Base-by-base conservation (phyloP, 768 basidiomycete species). In the Pleurotus tuoliensis region DNA sequence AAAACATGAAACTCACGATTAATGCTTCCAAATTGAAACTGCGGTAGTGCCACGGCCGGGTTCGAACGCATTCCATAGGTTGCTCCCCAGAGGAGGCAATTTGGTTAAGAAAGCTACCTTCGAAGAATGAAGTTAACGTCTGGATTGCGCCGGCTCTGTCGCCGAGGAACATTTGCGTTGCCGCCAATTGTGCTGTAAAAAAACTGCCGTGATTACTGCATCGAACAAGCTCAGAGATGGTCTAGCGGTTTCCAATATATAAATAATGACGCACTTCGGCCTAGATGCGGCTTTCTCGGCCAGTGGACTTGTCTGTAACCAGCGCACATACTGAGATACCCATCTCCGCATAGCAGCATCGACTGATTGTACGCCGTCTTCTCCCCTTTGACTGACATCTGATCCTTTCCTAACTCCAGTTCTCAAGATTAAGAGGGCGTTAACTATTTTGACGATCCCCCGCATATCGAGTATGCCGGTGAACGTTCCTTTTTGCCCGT, bases 21-120 rank as follows among this genome's bases (percentile, higher is more conserved):
- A 84, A 67, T 0, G 81, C 83, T 57, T 82, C 81, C 7, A 84
- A 65, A 60, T 84, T 84, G 71, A 82, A 85, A 48, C 73, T 75
- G 5, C 82, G 76, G 62, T 85, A 85, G 62, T 84, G 83, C 61
- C 64, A 80, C 4, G 83, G 82, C 11, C 79, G 70, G 4, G 81
- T 79, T 15, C 83, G 76, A 15, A 77, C 70, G 3, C 80, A 75
- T 64, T 84, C 83, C 47, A 82, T 77, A 5, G 82, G 83, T 64
- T 84, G 80, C 62, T 84, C 83, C 4, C 83, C 82, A 44, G 71
- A 73, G 3, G 69, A 69, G 1, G 77, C 76, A 34, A 84, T 74
- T 60, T 84, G 82, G 47, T 79, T 74, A 40, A 63, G 61, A 61
- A 76, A 84, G 46, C 67, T 67, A 44, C 66, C 62, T 12, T 58